Conservation (phyloP, 208 protist genomes). For the Acanthamoeba lenticulata region DNA sequence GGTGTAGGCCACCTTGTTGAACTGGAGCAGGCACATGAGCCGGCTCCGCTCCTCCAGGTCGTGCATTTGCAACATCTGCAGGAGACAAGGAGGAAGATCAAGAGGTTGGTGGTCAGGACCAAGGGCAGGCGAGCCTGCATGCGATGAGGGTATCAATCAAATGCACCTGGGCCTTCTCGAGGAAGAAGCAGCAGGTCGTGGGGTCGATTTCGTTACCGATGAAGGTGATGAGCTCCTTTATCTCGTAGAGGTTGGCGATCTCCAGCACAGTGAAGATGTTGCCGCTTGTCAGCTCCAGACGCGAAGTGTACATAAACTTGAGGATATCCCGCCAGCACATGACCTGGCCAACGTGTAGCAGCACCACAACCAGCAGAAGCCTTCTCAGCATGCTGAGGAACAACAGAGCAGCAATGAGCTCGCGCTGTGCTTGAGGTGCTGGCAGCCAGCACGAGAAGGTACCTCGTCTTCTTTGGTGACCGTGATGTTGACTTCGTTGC, state of each 20-base stretch:
- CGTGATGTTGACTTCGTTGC: background rate
- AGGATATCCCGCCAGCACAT: background rate
- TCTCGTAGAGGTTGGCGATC: conserved; percentile 10
- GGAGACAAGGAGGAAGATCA: background rate
- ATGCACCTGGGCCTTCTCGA: background rate
- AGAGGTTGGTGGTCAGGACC: too few species aligned
- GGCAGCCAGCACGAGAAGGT: background rate
- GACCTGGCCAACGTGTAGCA: background rate
- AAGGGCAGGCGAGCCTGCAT: too few species aligned
- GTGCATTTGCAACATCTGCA: conserved; percentile 21
- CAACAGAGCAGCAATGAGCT: background rate
- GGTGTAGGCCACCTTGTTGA: background rate
- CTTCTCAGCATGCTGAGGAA: background rate
- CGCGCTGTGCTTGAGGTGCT: too few species aligned
- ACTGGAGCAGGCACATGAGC: background rate
- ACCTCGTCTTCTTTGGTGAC: background rate
- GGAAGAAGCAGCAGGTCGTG: background rate
- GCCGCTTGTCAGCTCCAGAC: background rate
- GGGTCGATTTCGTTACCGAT: conserved; percentile 16
- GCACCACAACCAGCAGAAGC: background rate
- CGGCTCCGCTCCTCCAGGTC: background rate
- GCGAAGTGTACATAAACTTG: conserved; percentile 23
- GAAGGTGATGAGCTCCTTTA: conserved; percentile 19
- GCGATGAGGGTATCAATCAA: too few species aligned
- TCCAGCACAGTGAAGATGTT: conserved; percentile 6